Base-by-base conservation (phyloP, 2,329 filamentous ascomycete species). In the Sarocladiaceae sp. region DNA sequence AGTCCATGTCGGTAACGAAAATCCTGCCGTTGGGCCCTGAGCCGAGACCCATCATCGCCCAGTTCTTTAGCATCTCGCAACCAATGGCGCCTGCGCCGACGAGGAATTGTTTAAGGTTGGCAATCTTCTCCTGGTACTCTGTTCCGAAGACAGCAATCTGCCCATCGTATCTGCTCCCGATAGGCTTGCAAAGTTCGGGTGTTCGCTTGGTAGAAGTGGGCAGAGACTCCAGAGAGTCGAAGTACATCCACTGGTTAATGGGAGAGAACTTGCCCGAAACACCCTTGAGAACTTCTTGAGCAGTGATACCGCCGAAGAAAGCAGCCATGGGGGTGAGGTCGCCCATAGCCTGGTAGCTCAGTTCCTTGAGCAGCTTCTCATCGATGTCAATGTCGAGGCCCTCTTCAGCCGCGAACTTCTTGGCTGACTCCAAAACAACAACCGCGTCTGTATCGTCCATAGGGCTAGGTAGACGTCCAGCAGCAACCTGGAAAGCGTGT, bases 41-140 rank as follows among this genome's bases (percentile, higher is more conserved):
- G 34, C 85, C 91, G 23, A 98, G 73, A 53, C 93, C 93, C 63
- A 97, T 95, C 90, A 98, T 94, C 27, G 94, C 91, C 90, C 93
- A 98, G 66, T 97, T 97, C 79, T 98, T 98, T 54, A 98, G 72
- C 85, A 97, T 98, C 62, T 98, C 93, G 59, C 93, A 98, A 35
- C 93, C 93, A 62, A 98, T 98, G 51, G 94, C 93, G 56, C 93
- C 93, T 37, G 93, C 88, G 54, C 93, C 93, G 47, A 98, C 93
- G 45, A 98, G 74, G 72, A 98, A 98, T 57, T 97, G 82, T 58
- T 83, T 93, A 49, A 93, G 67, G 57, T 96, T 95, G 48, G 84
- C 79, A 53, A 98, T 78, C 73, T 95, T 96, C 43, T 95, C 85
- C 65, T 98, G 93, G 65, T 83, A 98, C 51, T 95, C 87, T 56